Conservation (phyloP, 176 grass and related monocot species). For the Hordeum marinum region DNA sequence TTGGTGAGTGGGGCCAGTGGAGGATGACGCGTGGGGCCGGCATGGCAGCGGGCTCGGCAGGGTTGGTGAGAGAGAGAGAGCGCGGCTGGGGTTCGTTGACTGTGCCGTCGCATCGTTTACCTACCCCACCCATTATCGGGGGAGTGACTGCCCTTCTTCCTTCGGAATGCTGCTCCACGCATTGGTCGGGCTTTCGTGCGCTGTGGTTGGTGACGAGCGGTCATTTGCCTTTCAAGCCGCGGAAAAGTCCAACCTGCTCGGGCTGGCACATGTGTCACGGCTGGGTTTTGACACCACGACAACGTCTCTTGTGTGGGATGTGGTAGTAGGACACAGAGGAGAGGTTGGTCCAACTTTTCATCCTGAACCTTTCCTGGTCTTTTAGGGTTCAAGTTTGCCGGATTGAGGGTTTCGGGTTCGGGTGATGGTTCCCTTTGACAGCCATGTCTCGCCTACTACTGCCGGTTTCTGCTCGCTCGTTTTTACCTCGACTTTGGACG, state of each 20-base stretch:
- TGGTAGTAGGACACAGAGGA: not conserved
- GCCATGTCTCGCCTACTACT: not conserved
- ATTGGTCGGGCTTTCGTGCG: not conserved
- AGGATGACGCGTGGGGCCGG: not conserved
- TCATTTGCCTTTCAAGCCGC: not conserved
- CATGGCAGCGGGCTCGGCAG: not conserved
- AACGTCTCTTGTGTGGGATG: not conserved
- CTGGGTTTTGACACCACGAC: not conserved
- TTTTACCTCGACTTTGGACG: too few relatives aligned
- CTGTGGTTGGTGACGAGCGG: not conserved
- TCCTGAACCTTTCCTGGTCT: not conserved
- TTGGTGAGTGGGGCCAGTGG: not conserved
- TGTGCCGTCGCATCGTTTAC: constrained; percentile 41
- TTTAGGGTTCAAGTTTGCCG: not conserved
- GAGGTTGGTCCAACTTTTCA: not conserved
- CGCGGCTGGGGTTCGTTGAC: constrained; percentile 32
- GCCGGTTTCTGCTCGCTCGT: not conserved
- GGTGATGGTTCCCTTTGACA: not conserved
- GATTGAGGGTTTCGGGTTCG: not conserved
- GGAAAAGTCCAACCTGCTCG: not conserved
- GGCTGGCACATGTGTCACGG: not conserved
- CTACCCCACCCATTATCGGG: constrained; percentile 18
- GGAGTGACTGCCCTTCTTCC: not conserved
- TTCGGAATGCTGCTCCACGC: not conserved
- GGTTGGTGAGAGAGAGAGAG: constrained; percentile 38